Conservation (phyloP, 2,329 filamentous ascomycete species). For the Blumeriella jaapii region DNA sequence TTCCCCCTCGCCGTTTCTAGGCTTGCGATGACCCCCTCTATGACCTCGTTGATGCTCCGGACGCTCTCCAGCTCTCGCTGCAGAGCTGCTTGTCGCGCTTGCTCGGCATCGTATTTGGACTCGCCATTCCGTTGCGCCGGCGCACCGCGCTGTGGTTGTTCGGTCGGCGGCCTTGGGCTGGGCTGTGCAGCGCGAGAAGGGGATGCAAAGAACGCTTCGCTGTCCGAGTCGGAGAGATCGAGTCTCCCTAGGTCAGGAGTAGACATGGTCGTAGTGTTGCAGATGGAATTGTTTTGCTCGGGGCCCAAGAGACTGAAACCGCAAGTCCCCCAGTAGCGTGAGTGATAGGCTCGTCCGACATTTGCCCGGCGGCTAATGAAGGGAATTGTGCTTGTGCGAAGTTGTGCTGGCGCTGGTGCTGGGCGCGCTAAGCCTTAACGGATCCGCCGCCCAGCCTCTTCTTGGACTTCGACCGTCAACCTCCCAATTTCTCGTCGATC, state of each 20-base stretch:
- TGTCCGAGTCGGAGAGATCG: conserved; percentile 41
- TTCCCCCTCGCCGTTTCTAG: conserved; percentile 63
- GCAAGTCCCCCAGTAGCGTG: too few relatives aligned
- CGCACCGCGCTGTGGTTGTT: conserved; percentile 18
- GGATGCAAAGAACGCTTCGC: conserved; percentile 46
- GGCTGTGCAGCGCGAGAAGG: conserved; percentile 32
- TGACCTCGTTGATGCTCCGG: conserved; percentile 74
- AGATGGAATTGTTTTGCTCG: background rate
- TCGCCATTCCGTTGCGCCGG: conserved; percentile 30
- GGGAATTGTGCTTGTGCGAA: too few relatives aligned
- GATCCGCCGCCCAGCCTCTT: too few relatives aligned
- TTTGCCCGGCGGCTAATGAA: too few relatives aligned
- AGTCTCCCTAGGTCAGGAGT: conserved; percentile 40
- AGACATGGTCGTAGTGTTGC: conserved; percentile 18
- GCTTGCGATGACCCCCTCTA: conserved; percentile 66
- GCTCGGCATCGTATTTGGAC: conserved; percentile 48
- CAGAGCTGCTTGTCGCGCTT: conserved; percentile 61
- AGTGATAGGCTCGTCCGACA: too few relatives aligned
- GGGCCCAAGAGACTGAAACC: too few relatives aligned
- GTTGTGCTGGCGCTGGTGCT: too few relatives aligned
- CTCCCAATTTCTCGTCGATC: conserved; percentile 12
- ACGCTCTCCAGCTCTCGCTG: conserved; percentile 73
- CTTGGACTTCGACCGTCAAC: conserved; percentile 8
- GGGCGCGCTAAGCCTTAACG: too few relatives aligned
- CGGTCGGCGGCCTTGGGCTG: conserved; percentile 11